Evolutionary conservation across 495 filamentous ascomycete species (phyloP), one percentile per base, ranked within the genome.

Genomic region (Aspergillus incahuasiensis): DNA sequence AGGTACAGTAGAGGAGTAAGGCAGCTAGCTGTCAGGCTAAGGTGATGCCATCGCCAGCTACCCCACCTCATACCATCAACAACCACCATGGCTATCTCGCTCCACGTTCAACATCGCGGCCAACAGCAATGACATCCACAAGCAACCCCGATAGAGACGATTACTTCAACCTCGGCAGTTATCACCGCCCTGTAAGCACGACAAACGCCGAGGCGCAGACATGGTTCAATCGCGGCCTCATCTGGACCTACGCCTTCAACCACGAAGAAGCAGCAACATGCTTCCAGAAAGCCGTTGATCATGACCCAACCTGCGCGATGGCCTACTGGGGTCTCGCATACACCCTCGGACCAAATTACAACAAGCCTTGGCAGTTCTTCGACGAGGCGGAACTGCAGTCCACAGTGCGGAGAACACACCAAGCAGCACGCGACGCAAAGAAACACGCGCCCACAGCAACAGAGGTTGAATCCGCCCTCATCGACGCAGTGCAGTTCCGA

Each of bases 271-370:
- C 62, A 1, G 62, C 54, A 0, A 47, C 39, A 38, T 64, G 62
- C 39, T 64, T 64, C 41, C 39, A 61, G 9, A 51, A 76, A 5
- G 82, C 82, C 15, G 79, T 83, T 40, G 59, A 69, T 0, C 39
- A 68, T 35, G 85, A 89, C 58, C 62, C 70, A 0, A 53, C 61
- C 4, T 86, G 81, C 57, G 76, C 79, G 5, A 81, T 88, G 68
- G 85, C 82, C 18, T 79, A 86, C 51, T 89, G 86, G 86, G 86
- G 86, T 0, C 65, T 86, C 3, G 83, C 86, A 0, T 87, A 81
- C 58, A 63, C 80, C 1, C 61, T 86, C 0, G 86, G 86, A 0
- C 85, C 86, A 2, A 88, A 89, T 54, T 89, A 88, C 67, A 88
- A 89, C 60, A 88, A 88, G 63, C 83, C 85, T 0, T 89, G 86